Percentiles rank a stretch among this genome's conserved stretches.
Evolutionary conservation across 179 eudicot species (phyloP).

Genomic region (Nepenthes alata): DNA sequence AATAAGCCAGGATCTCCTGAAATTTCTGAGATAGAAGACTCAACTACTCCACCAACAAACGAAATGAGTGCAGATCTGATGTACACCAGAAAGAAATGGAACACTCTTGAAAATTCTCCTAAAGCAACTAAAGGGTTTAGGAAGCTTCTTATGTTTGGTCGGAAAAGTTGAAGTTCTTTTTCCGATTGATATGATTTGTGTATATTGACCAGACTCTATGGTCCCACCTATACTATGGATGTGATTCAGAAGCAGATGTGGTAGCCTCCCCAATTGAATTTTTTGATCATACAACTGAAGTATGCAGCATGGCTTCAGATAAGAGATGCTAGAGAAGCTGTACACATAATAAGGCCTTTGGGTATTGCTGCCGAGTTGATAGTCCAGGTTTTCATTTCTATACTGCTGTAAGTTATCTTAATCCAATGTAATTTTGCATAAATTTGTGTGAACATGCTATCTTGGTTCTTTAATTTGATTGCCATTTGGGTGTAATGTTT

Average conservation of each 20-base stretch:
- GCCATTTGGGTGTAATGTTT: no score
- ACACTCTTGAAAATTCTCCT: constrained; percentile 33
- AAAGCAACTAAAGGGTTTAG: constrained; percentile 55
- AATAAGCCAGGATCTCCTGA: constrained; percentile 20
- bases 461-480: no score
- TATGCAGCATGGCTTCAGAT: constrained; percentile 4
- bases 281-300: constrained; percentile 5
- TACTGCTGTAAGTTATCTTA: neutral
- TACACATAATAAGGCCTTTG: constrained; percentile 13
- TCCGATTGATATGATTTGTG: no score
- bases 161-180: constrained; percentile 24
- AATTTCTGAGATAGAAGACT: constrained; percentile 32
- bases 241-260: constrained; percentile 3
- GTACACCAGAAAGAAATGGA: constrained; percentile 58
- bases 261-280: constrained; percentile 9
- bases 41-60: constrained; percentile 34
- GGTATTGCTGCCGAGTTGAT: constrained; percentile 15
- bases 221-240: constrained; percentile 12
- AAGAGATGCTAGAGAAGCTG: constrained; percentile 1
- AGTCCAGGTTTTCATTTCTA: neutral
- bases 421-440: no score
- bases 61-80: constrained; percentile 22
- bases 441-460: no score
- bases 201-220: neutral
- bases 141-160: constrained; percentile 65